Percentiles rank a stretch among this genome's conserved stretches.
Conservation (phyloP, 345 rosid species). For the Camelina sativa region DNA sequence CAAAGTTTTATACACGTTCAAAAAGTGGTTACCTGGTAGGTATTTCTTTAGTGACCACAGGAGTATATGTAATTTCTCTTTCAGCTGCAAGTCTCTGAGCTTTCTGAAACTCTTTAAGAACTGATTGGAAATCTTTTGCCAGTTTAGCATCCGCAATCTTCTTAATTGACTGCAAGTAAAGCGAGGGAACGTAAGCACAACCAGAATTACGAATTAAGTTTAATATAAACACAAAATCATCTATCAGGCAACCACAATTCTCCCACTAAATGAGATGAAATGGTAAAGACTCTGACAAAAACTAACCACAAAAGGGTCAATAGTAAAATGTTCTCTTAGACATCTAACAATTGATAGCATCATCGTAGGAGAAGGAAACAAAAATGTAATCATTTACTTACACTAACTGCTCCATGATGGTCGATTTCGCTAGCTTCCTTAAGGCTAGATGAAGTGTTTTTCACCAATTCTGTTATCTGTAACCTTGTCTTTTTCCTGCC, state of each 20-base stretch:
- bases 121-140: constrained; percentile 68
- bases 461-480: constrained; percentile 64
- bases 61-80: constrained; percentile 63
- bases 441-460: constrained; percentile 70
- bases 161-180: constrained; percentile 57
- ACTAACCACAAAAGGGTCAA: background rate
- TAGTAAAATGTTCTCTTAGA: background rate
- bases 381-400: constrained; percentile 41
- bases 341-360: constrained; percentile 22
- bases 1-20: background rate
- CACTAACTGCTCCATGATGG: constrained; percentile 55
- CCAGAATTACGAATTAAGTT: background rate
- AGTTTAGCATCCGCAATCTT: constrained; percentile 82
- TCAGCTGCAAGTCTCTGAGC: constrained; percentile 82
- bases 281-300: background rate
- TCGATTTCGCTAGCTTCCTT: constrained; percentile 74
- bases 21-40: constrained; percentile 53
- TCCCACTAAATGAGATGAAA: background rate
- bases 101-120: constrained; percentile 74
- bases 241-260: background rate
- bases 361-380: background rate
- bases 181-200: background rate
- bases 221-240: constrained; percentile 1
- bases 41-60: constrained; percentile 54
- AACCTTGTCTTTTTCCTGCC: constrained; percentile 68